These are phyloP conservation scores for Straminergon stramineum DNA, from an alignment of 225 moss, liverwort and hornwort genomes.

Conservation along the genomic window DNA sequence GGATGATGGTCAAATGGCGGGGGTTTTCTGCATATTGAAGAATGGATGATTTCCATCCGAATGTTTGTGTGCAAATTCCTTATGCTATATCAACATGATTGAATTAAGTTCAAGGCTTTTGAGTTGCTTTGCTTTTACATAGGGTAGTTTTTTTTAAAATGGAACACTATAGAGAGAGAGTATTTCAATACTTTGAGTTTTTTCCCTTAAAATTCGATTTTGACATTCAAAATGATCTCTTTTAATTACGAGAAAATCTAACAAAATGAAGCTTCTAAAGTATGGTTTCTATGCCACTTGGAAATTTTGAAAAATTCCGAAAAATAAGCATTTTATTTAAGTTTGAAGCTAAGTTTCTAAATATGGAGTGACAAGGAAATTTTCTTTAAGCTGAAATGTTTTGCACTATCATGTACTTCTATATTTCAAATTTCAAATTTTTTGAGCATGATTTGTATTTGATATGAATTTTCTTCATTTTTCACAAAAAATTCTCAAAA, in stretches of 20 bases:
- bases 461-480: not conserved
- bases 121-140: not conserved
- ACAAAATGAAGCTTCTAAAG: not conserved
- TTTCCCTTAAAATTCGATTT: not conserved
- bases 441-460: not conserved
- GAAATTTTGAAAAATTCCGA: not conserved
- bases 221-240: not conserved
- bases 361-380: rapidly evolving
- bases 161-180: rapidly evolving
- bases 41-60: not conserved
- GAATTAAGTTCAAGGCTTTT: not conserved
- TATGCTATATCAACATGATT: not conserved
- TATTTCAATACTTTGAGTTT: not conserved
- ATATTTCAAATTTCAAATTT: not conserved
- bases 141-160: not conserved
- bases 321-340: not conserved
- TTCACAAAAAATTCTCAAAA: not conserved
- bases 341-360: not conserved
- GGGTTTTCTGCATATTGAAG: not conserved
- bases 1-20: no score
- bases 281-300: rapidly evolving
- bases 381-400: not conserved
- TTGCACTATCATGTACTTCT: not conserved
- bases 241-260: rapidly evolving
- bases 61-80: no score